These are phyloP conservation scores for Isabelozyma pseudorhagii DNA, from an alignment of 805 yeast genomes.

Conservation along the genomic window DNA sequence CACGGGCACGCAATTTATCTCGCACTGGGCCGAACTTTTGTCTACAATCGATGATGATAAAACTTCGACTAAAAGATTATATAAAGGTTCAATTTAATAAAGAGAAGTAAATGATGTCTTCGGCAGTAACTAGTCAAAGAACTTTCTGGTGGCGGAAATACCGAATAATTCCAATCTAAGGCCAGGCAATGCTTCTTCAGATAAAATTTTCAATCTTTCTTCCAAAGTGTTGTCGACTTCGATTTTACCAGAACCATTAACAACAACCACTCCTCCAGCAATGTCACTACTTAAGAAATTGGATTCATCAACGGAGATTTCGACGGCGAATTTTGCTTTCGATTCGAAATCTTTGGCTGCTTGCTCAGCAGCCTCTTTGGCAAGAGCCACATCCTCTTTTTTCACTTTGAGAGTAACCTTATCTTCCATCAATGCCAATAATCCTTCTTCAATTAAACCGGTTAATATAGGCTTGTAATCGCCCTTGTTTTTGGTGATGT, in stretches of 20 bases:
- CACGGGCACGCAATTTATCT: no score
- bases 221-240: slow-evolving; percentile 91
- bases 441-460: slow-evolving; percentile 75
- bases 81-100: not conserved
- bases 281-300: slow-evolving; percentile 56
- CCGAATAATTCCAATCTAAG: slow-evolving; percentile 89
- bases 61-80: not conserved
- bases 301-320: slow-evolving; percentile 53
- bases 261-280: slow-evolving; percentile 83
- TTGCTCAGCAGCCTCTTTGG: slow-evolving; percentile 56
- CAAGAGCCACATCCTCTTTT: slow-evolving; percentile 58
- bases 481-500: slow-evolving; percentile 49
- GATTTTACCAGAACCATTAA: slow-evolving; percentile 74
- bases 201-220: slow-evolving; percentile 82
- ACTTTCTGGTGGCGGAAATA: slow-evolving; percentile 80
- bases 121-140: slow-evolving; percentile 60
- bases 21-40: no score
- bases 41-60: no score
- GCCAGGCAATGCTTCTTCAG: slow-evolving; percentile 86
- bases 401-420: slow-evolving; percentile 63
- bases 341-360: slow-evolving; percentile 65
- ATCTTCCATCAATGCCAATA: slow-evolving; percentile 71
- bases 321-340: slow-evolving; percentile 55
- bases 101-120: not conserved
- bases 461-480: slow-evolving; percentile 68